Evolutionary conservation across 1,284 basidiomycete species (phyloP).

Genomic region (Tilletiaria anomala): DNA sequence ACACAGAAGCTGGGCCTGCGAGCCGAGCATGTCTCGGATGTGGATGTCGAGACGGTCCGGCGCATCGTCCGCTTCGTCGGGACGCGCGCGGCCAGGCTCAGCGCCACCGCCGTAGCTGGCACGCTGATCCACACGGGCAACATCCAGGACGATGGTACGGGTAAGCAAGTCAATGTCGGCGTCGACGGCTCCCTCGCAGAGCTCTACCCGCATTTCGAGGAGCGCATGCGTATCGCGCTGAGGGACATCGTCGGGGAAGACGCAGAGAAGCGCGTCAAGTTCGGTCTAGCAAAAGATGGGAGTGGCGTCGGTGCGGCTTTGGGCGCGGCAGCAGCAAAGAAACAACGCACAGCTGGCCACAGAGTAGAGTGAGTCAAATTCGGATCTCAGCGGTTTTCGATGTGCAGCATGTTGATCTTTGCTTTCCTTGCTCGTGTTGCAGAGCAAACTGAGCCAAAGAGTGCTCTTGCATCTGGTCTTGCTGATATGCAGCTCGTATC

Average conservation of each 20-base stretch:
- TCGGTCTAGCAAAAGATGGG: constrained; percentile 90
- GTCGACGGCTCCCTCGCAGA: constrained; percentile 55
- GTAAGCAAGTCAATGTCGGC: constrained; percentile 20
- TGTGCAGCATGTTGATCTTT: too few species aligned
- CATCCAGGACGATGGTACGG: too few species aligned
- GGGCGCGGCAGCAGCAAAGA: constrained; percentile 20
- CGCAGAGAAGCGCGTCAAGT: constrained; percentile 61
- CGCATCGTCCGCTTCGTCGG: constrained; percentile 67
- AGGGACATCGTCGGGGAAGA: constrained; percentile 61
- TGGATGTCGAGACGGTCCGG: constrained; percentile 57
- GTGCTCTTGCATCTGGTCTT: too few species aligned
- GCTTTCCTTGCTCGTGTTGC: too few species aligned
- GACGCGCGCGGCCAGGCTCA: constrained; percentile 64
- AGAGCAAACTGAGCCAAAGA: too few species aligned
- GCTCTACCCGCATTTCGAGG: constrained; percentile 57
- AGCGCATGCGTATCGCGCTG: constrained; percentile 58
- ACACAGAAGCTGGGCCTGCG: constrained; percentile 52
- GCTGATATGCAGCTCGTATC: too few species aligned
- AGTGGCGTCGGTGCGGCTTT: constrained; percentile 62
- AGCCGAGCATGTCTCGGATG: constrained; percentile 40
- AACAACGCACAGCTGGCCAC: constrained; percentile 20
- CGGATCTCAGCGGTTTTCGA: constrained; percentile 19
- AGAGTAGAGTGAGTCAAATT: constrained; percentile 14
- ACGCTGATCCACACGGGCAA: constrained; percentile 64
- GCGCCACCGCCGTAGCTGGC: constrained; percentile 73